These are phyloP conservation scores for Coleophoma crateriformis DNA, from an alignment of 2,329 filamentous ascomycete genomes.

Conservation along the genomic window DNA sequence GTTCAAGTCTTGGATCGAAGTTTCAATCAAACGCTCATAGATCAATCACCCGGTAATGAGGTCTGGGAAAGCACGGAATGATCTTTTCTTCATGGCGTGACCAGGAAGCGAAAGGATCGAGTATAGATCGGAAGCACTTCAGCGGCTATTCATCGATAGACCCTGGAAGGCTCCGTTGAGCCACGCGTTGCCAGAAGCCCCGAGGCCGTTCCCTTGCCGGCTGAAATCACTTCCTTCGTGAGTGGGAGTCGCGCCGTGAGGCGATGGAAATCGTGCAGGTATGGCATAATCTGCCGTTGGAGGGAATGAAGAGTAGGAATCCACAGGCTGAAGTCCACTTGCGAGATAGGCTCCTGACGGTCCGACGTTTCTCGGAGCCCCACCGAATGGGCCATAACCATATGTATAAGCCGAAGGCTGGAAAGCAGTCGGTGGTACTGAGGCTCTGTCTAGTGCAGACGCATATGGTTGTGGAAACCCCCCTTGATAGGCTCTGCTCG, in stretches of 20 bases:
- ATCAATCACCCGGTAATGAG: not conserved
- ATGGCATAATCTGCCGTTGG: conserved; percentile 38
- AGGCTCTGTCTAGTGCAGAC: conserved; percentile 32
- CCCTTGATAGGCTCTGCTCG: conserved; percentile 27
- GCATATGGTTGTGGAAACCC: conserved; percentile 37
- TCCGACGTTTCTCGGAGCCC: conserved; percentile 30
- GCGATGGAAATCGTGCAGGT: conserved; percentile 40
- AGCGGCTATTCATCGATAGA: conserved; percentile 55
- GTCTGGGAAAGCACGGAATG: not conserved
- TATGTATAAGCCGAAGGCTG: conserved; percentile 33
- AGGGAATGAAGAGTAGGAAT: conserved; percentile 37
- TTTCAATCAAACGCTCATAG: too few species aligned
- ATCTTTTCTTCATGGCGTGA: not conserved
- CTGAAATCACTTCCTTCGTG: conserved; percentile 35
- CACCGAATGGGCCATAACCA: conserved; percentile 38
- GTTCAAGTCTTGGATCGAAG: too few species aligned
- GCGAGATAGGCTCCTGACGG: conserved; percentile 30
- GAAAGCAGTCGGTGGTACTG: conserved; percentile 32
- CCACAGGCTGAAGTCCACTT: conserved; percentile 29
- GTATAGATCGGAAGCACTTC: too few species aligned
- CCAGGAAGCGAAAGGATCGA: too few species aligned
- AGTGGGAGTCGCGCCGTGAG: conserved; percentile 28
- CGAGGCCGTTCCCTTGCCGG: conserved; percentile 33
- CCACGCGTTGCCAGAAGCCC: conserved; percentile 48
- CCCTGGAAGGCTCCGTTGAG: conserved; percentile 56